A percentile compares a stretch with the other conserved stretches of the same genome.
These are phyloP conservation scores for Hymenoscyphus albidus DNA, from an alignment of 2,329 filamentous ascomycete species.

Conservation along the genomic window DNA sequence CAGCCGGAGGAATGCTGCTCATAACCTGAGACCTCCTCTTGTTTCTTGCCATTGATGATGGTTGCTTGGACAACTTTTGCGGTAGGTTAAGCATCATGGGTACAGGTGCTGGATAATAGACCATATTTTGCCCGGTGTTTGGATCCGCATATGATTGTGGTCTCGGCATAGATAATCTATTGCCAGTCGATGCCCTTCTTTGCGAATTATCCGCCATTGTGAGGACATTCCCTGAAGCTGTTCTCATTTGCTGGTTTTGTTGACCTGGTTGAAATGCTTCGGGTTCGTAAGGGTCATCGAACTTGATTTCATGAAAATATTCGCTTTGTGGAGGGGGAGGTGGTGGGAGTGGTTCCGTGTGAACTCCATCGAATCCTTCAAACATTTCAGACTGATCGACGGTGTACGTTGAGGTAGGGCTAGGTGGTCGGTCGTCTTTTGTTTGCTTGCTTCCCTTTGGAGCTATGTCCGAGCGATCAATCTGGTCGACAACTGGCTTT, in stretches of 20 bases:
- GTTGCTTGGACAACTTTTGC: conserved; percentile 74
- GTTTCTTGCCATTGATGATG: conserved; percentile 60
- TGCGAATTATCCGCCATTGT: conserved; percentile 13
- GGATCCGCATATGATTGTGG: conserved; percentile 60
- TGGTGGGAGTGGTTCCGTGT: conserved; percentile 44
- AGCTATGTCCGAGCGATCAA: conserved; percentile 16
- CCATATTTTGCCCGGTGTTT: conserved; percentile 72
- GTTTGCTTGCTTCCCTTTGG: conserved; percentile 1
- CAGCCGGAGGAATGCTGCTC: conserved; percentile 53
- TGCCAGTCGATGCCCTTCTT: conserved; percentile 18
- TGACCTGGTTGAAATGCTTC: background rate
- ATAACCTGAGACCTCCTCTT: conserved; percentile 71
- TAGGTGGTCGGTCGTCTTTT: conserved; percentile 23
- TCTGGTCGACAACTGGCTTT: conserved; percentile 22
- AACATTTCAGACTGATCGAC: conserved; percentile 67
- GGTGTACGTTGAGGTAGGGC: conserved; percentile 40
- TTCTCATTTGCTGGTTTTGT: background rate
- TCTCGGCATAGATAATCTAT: conserved; percentile 29
- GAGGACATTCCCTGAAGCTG: conserved; percentile 12
- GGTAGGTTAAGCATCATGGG: conserved; percentile 91
- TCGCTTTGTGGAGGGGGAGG: conserved; percentile 5
- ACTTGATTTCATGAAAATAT: background rate
- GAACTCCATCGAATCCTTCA: conserved; percentile 77
- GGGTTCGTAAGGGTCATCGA: background rate
- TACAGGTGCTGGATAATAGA: conserved; percentile 93